phyloP scores from a whole-genome alignment of 176 grass and related monocot species.

The Pharus latifolius region DNA sequence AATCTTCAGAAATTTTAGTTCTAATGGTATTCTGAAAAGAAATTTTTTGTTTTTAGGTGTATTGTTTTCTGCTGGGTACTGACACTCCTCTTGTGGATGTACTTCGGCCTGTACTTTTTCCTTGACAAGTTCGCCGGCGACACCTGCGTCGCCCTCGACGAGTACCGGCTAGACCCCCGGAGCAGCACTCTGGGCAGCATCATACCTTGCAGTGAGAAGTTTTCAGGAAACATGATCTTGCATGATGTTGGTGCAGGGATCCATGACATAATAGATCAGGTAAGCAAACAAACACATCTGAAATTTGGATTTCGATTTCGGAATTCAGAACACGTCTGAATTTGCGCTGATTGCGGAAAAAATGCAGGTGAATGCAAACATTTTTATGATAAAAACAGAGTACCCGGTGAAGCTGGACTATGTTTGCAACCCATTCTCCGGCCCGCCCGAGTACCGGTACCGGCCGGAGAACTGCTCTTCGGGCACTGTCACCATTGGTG shows the following conservation, averaged over 20 bases:
- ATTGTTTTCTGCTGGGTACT: slow-evolving; percentile 64
- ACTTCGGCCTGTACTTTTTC: slow-evolving; percentile 85
- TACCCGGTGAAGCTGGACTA: slow-evolving; percentile 51
- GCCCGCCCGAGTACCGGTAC: slow-evolving; percentile 66
- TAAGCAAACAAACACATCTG: not conserved
- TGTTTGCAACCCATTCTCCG: slow-evolving; percentile 87
- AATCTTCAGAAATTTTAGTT: not conserved
- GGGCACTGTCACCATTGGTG: slow-evolving; percentile 63
- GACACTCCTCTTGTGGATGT: slow-evolving; percentile 64
- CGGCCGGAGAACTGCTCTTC: slow-evolving; percentile 67
- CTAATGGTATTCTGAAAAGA: not conserved
- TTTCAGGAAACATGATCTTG: slow-evolving; percentile 29
- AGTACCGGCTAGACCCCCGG: slow-evolving; percentile 69
- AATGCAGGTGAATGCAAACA: slow-evolving; percentile 67
- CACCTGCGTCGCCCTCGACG: slow-evolving; percentile 58
- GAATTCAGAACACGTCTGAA: not conserved
- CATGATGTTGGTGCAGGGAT: slow-evolving; percentile 55
- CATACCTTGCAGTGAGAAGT: slow-evolving; percentile 54
- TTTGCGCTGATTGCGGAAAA: not conserved
- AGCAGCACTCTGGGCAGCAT: slow-evolving; percentile 81
- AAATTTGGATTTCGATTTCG: no score
- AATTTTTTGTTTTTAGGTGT: slow-evolving; percentile 37
- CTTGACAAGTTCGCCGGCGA: slow-evolving; percentile 66
- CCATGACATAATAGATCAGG: slow-evolving; percentile 75
- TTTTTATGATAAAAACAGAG: slow-evolving; percentile 49